Conservation (phyloP, 2,329 filamentous ascomycete species). For the Blumeriella jaapii region DNA sequence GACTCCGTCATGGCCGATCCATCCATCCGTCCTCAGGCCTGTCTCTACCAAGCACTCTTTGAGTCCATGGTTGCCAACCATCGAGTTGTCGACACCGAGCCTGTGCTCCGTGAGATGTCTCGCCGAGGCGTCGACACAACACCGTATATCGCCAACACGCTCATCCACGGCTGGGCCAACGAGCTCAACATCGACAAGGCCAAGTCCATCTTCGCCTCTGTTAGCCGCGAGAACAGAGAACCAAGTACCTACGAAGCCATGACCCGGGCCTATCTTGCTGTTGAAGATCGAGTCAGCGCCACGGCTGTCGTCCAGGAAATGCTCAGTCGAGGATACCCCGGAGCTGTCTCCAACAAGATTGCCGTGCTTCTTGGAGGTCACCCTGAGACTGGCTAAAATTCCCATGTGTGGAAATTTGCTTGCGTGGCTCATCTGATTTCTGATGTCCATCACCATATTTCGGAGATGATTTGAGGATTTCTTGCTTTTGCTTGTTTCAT, state of each 20-base stretch:
- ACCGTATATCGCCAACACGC: slow-evolving; percentile 93
- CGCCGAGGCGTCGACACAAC: slow-evolving; percentile 69
- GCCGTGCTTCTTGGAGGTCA: slow-evolving; percentile 64
- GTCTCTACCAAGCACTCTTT: slow-evolving; percentile 91
- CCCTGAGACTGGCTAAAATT: slow-evolving; percentile 15
- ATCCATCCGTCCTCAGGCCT: slow-evolving; percentile 62
- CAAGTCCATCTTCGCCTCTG: slow-evolving; percentile 65
- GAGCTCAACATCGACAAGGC: slow-evolving; percentile 73
- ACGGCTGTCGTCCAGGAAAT: slow-evolving; percentile 80
- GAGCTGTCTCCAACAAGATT: slow-evolving; percentile 87
- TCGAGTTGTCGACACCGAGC: slow-evolving; percentile 62
- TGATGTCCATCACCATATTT: slow-evolving; percentile 11
- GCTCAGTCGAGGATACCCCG: slow-evolving; percentile 78
- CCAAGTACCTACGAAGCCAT: slow-evolving; percentile 98
- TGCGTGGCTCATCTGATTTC: slow-evolving; percentile 9
- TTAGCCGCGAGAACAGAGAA: slow-evolving; percentile 70
- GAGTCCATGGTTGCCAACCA: slow-evolving; percentile 96
- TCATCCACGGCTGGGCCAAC: slow-evolving; percentile 92
- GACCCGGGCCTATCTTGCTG: slow-evolving; percentile 83
- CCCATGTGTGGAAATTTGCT: slow-evolving; percentile 6
- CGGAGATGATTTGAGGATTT: slow-evolving; percentile 6
- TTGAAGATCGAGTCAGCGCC: slow-evolving; percentile 67
- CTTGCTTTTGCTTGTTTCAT: slow-evolving; percentile 20
- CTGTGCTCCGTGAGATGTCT: slow-evolving; percentile 66
- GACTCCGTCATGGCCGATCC: slow-evolving; percentile 62